Base-by-base conservation (phyloP, 768 basidiomycete genomes). In the Hygrophoropsis aurantiaca region DNA sequence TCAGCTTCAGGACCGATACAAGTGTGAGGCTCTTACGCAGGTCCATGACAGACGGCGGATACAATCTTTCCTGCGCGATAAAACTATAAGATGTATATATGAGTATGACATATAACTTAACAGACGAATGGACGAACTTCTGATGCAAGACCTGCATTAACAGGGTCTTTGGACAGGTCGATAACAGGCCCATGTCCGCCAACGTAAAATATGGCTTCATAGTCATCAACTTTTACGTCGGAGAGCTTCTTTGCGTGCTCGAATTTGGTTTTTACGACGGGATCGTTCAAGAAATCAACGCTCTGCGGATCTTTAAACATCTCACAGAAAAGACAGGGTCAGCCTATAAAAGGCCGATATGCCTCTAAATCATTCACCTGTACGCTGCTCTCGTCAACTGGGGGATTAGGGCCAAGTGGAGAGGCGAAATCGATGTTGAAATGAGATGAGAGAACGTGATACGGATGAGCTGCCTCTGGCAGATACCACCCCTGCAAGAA, bases 151-250 rank as follows among this genome's bases (percentile, higher is more conserved):
- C 76, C 73, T 52, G 71, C 74, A 60, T 85, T 85, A 35, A 67
- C 62, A 2, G 73, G 61, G 62, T 90, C 81, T 10, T 53, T 54
- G 2, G 87, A 66, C 32, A 91, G 74, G 63, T 91, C 89, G 37
- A 91, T 71, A 30, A 84, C 78, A 11, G 89, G 87, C 0, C 87
- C 87, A 57, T 89, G 86, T 25, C 90, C 88, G 34, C 89, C 90
- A 46, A 87, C 76, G 58, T 87, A 88, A 67, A 86, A 90, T 46
- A 92, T 69, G 11, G 82, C 89, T 43, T 77, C 81, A 59, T 88
- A 91, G 55, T 86, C 80, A 24, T 72, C 62, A 4, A 65, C 67
- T 39, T 75, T 72, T 53, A 91, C 75, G 1, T 84, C 80, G 0
- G 73, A 65, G 38, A 91, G 69, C 64, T 74, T 79, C 67, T 83